Conservation (phyloP, 2,329 filamentous ascomycete species). For the Beauveria bassiana region DNA sequence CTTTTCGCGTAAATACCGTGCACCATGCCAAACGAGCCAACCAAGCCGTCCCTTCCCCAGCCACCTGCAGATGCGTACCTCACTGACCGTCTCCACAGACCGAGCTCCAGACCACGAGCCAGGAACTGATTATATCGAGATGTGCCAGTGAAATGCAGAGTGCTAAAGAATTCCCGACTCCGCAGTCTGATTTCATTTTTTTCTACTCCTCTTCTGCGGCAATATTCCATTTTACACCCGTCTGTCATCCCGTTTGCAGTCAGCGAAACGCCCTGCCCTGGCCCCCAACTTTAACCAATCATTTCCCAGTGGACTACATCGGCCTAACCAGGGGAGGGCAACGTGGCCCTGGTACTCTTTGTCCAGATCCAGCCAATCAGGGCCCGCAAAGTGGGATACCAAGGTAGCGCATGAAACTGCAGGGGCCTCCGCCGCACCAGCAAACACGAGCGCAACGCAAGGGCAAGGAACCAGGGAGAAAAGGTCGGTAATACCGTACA, state of each 20-base stretch:
- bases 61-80: not conserved
- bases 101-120: not conserved
- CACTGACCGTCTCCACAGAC: not conserved
- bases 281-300: not conserved
- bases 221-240: no score
- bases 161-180: not conserved
- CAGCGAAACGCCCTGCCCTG: not conserved
- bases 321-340: not conserved
- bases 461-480: not conserved
- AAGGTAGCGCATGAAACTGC: not conserved
- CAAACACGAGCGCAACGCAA: not conserved
- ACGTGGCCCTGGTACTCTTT: not conserved
- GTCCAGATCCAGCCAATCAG: conserved; percentile 5
- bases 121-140: not conserved
- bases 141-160: not conserved
- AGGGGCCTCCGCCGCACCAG: not conserved
- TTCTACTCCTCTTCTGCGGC: no score
- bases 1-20: no score
- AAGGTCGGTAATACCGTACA: not conserved
- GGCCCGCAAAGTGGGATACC: not conserved
- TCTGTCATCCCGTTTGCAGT: not conserved
- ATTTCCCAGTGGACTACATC: not conserved
- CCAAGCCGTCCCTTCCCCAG: not conserved
- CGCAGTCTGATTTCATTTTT: no score
- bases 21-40: no score